Percentiles rank a stretch among this genome's conserved stretches.
Evolutionary conservation across 768 basidiomycete genomes (phyloP).

Genomic region (Pluteus cervinus): DNA sequence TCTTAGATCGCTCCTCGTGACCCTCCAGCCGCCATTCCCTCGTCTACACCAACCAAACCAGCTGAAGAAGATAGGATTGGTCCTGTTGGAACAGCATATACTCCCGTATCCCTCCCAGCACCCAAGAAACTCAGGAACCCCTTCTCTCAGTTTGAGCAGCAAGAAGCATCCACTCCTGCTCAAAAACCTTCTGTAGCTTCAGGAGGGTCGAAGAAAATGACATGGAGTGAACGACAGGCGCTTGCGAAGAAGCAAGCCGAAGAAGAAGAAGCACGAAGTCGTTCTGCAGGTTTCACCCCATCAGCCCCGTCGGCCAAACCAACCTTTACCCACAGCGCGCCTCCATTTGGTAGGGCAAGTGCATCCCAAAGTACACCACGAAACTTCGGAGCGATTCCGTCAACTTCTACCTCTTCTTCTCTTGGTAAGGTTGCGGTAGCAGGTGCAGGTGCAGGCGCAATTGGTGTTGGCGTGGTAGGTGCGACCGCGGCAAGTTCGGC

Average conservation of each 20-base stretch:
- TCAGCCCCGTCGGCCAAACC: conserved; percentile 26
- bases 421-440: conserved; percentile 24
- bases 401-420: too few relatives aligned
- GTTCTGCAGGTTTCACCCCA: conserved; percentile 41
- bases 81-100: conserved; percentile 83
- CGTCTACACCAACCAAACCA: conserved; percentile 48
- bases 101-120: conserved; percentile 76
- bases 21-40: neutral
- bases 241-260: conserved; percentile 82
- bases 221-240: conserved; percentile 92
- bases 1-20: too few relatives aligned
- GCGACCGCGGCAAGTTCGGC: conserved; percentile 22
- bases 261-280: conserved; percentile 69
- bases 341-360: conserved; percentile 40
- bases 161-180: conserved; percentile 22
- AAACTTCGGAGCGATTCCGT: conserved; percentile 39
- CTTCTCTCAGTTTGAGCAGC: conserved; percentile 56
- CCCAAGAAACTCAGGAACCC: conserved; percentile 89
- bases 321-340: conserved; percentile 39
- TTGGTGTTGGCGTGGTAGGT: conserved; percentile 26
- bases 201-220: conserved; percentile 67
- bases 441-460: conserved; percentile 26
- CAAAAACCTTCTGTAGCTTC: conserved; percentile 14
- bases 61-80: conserved; percentile 77
- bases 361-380: conserved; percentile 28